These are phyloP conservation scores for Candida parachauliodes DNA, from an alignment of 805 yeast genomes.

Conservation along the genomic window DNA sequence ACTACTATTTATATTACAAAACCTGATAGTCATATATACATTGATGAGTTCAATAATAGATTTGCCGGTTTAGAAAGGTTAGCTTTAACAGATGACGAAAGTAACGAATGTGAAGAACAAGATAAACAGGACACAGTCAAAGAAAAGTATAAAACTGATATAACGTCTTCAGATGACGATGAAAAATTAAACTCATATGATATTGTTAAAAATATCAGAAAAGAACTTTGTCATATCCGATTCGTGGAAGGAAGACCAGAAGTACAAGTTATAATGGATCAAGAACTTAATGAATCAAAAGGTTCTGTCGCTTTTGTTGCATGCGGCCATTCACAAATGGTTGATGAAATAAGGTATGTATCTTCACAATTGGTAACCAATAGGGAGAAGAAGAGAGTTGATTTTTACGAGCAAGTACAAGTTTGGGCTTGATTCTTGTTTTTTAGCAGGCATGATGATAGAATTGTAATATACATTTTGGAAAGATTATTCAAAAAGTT, in stretches of 20 bases:
- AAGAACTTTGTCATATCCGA: conserved; percentile 27
- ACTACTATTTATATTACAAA: conserved; percentile 27
- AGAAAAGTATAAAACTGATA: conserved; percentile 1
- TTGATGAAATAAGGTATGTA: conserved; percentile 50
- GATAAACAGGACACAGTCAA: not conserved
- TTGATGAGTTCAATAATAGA: conserved; percentile 1
- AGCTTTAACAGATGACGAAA: not conserved
- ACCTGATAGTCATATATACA: conserved; percentile 14
- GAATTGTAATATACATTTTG: too few relatives aligned
- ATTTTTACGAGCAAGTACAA: conserved; percentile 72
- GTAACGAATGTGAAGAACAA: conserved; percentile 1
- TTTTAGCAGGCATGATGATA: too few relatives aligned
- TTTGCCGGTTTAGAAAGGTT: conserved; percentile 1
- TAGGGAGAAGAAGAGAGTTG: conserved; percentile 51
- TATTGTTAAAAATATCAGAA: conserved; percentile 7
- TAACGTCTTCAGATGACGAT: not conserved
- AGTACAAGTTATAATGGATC: conserved; percentile 4
- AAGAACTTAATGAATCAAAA: conserved; percentile 23
- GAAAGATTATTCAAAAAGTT: too few relatives aligned
- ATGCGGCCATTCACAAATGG: conserved; percentile 66
- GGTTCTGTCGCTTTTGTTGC: conserved; percentile 51
- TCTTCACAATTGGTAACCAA: conserved; percentile 35
- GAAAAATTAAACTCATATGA: not conserved
- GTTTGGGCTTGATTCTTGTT: conserved; percentile 57
- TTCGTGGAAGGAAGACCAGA: conserved; percentile 49